Conservation (phyloP, 192 early-diverging fungal genomes). For the Coemansia biformis region DNA sequence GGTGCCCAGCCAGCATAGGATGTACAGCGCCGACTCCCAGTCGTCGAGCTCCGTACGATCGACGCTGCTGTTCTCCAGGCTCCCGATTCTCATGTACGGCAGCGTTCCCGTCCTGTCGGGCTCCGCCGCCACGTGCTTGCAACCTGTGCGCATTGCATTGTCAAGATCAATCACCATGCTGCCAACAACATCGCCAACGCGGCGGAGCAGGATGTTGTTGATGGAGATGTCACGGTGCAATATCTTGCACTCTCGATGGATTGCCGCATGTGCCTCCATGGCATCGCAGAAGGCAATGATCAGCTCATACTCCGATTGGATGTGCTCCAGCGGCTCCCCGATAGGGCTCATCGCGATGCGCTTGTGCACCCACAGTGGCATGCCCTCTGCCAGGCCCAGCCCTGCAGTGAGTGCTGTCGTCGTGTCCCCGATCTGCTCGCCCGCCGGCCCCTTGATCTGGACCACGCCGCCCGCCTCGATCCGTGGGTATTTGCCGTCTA, state of each 20-base stretch:
- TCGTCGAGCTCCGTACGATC: conserved; percentile 10
- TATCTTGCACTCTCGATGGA: background rate
- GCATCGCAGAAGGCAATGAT: background rate
- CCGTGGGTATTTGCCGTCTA: background rate
- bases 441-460: background rate
- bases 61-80: background rate
- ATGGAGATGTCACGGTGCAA: conserved; percentile 19
- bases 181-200: background rate
- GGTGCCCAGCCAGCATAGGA: conserved; percentile 8
- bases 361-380: background rate
- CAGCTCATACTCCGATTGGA: conserved; percentile 2
- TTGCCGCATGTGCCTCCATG: conserved; percentile 4
- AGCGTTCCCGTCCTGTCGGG: conserved; percentile 13
- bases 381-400: background rate
- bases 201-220: conserved; percentile 17
- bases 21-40: conserved; percentile 12
- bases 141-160: conserved; percentile 1
- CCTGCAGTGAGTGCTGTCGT: too few relatives aligned
- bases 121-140: background rate
- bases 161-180: conserved; percentile 26
- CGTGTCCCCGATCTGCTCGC: too few relatives aligned
- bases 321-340: background rate
- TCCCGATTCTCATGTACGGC: conserved; percentile 14
- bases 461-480: conserved; percentile 7
- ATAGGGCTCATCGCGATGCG: background rate